Base-by-base conservation (phyloP, 2,329 filamentous ascomycete species). In the Keithomyces neogunnii region DNA sequence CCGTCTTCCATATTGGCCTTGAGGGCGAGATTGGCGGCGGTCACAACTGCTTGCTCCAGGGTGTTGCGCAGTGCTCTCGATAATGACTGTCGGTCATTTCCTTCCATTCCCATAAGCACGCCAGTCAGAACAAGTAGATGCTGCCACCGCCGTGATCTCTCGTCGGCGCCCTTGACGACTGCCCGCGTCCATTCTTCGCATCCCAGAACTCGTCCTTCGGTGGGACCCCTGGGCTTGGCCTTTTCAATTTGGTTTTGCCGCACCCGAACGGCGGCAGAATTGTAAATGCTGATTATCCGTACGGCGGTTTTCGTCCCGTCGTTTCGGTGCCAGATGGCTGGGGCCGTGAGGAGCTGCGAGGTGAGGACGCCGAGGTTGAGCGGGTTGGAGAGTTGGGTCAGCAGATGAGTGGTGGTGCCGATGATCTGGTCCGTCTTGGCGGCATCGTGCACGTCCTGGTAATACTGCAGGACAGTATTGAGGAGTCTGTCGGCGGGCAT, bases 51-150 rank as follows among this genome's bases (percentile, higher is more conserved):
- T 19, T 76, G 74, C 62, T 92, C 86, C 0, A 95, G 72, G 42
- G 81, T 88, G 35, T 73, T 77, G 45, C 84, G 77, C 64, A 92
- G 74, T 48, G 75, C 68, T 33, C 73, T 69, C 4, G 84, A 80
- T n/a, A 90, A 67, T n/a, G 81, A 79, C 53, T 78, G 76, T 45
- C 82, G 71, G 40, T 84, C 78, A 54, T 80, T 75, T 13, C 77
- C 73, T 57, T 87, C 85, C 62, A 91, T 85, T 7, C 88, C 89
- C 63, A 92, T 78, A 52, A 96, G 69, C 28, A 95, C 72, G 3
- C 89, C 91, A 0, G 84, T 84, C 7, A 96, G 77, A 4, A 91
- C 78, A n/a, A 96, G 73, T 32, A 90, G 69, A 66, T 96, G 90
- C 66, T 89, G 85, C 89, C 89, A 96, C 62, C 88, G 74, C 30